Percentiles rank a stretch among this genome's conserved stretches.
Conservation (phyloP, 345 rosid species). For the Microthlaspi erraticum region DNA sequence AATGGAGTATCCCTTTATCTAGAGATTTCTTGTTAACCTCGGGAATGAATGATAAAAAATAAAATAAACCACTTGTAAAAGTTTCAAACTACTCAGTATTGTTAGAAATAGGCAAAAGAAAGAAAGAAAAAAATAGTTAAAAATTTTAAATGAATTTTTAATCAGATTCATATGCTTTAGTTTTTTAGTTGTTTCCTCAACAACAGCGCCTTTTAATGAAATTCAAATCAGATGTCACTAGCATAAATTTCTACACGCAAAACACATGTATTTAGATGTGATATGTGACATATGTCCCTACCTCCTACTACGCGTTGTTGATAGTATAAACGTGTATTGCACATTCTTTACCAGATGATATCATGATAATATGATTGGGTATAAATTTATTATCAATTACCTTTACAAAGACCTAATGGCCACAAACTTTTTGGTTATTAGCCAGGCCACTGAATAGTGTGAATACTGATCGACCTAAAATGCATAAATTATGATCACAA, state of each 20-base stretch:
- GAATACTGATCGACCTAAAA: not conserved
- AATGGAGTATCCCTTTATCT: no score
- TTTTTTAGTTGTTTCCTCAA: not conserved
- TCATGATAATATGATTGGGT: not conserved
- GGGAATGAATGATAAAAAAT: no score
- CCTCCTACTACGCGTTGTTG: slow-evolving; percentile 21
- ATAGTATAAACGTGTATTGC: slow-evolving; percentile 1
- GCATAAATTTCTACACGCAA: not conserved
- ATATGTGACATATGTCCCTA: no score
- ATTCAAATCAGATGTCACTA: not conserved
- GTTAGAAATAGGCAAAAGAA: no score
- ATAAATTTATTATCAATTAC: not conserved
- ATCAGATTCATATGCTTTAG: not conserved
- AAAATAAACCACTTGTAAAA: no score
- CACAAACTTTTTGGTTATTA: not conserved
- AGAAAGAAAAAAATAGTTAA: not conserved
- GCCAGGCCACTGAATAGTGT: not conserved
- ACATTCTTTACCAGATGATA: not conserved
- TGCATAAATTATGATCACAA: not conserved
- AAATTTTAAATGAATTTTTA: not conserved
- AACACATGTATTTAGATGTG: not conserved
- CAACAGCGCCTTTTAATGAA: not conserved
- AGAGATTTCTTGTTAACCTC: no score
- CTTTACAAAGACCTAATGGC: not conserved
- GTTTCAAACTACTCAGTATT: no score